Conservation (phyloP, 2,329 filamentous ascomycete species). For the Conoideocrella luteorostrata region DNA sequence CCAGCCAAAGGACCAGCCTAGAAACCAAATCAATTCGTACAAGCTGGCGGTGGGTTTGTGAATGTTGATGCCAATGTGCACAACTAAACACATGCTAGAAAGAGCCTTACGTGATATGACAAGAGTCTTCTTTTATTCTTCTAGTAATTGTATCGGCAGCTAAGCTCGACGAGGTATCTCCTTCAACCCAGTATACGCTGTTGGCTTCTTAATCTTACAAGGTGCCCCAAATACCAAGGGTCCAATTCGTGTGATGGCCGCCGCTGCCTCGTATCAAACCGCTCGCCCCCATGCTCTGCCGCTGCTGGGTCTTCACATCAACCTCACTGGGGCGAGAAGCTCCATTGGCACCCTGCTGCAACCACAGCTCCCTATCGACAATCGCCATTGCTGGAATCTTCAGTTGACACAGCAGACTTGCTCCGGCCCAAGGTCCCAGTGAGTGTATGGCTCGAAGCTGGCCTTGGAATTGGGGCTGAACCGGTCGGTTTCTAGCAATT, state of each 20-base stretch:
- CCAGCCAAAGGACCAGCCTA: no score
- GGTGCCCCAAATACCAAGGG: constrained; percentile 56
- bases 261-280: constrained; percentile 34
- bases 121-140: no score
- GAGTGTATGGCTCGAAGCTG: constrained; percentile 60
- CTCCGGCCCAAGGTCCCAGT: constrained; percentile 68
- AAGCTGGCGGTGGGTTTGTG: no score
- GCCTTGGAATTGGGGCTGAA: constrained; percentile 44
- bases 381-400: constrained; percentile 63
- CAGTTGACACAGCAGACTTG: constrained; percentile 62
- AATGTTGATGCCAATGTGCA: no score
- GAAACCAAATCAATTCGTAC: no score
- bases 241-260: constrained; percentile 47
- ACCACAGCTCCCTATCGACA: constrained; percentile 65
- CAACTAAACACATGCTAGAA: no score
- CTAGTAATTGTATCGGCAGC: no score
- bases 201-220: constrained; percentile 27
- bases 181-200: neutral
- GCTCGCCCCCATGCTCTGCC: constrained; percentile 58
- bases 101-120: no score
- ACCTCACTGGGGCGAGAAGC: constrained; percentile 55
- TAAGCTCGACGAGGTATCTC: constrained; percentile 3
- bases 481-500: constrained; percentile 25
- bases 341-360: constrained; percentile 58
- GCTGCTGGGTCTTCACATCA: constrained; percentile 49